Base-by-base conservation (phyloP, 257 asterid genomes). In the Perilla frutescens region DNA sequence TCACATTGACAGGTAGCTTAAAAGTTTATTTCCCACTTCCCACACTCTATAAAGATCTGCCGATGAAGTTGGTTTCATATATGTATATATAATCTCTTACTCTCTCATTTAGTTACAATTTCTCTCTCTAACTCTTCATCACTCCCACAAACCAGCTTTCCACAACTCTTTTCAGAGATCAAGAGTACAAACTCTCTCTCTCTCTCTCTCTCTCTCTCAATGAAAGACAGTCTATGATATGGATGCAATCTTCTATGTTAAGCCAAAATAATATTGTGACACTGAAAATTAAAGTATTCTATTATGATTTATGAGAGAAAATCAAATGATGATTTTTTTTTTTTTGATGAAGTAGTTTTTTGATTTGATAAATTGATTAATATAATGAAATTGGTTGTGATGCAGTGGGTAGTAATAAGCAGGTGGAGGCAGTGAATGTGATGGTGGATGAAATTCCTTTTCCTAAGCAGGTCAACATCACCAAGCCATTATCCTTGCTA, bases 401-500 rank as follows among this genome's bases (percentile, higher is more conserved):
- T 66, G 71, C 77, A 72, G 77, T 72, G 76, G 63, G 61, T 9
- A 54, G 56, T 51, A 14, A 14, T 57, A 43, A 36, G 26, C 26
- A 20, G 61, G 66, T 50, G 53, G 70, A 73, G 47, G 39, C 14
- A 2, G 37, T 34, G 37, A 34, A 34, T 31, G 72, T 53, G 41
- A 65, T 55, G 72, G 78, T 64, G 66, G 78, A 65, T 7, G 73
- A 45, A 3, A 60, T 74, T 74, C 32, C 60, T 0, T 74, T 74
- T 64, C 61, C 78, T 43, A 3, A 14, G 20, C 32, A 64, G 32
- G 6, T 65, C 41, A 62, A 7, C 55, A 51, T 11, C 57, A 44
- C 32, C 60, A 64, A 64, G 71, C 77, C 71, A 20, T 36, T 74
- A 43, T 31, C 78, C 41, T 44, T 74, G 41, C 14, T 74, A 1